Evolutionary conservation across 306 rosid species (phyloP), one percentile per base, ranked within the genome.

Genomic region (Cicer yamashitae): DNA sequence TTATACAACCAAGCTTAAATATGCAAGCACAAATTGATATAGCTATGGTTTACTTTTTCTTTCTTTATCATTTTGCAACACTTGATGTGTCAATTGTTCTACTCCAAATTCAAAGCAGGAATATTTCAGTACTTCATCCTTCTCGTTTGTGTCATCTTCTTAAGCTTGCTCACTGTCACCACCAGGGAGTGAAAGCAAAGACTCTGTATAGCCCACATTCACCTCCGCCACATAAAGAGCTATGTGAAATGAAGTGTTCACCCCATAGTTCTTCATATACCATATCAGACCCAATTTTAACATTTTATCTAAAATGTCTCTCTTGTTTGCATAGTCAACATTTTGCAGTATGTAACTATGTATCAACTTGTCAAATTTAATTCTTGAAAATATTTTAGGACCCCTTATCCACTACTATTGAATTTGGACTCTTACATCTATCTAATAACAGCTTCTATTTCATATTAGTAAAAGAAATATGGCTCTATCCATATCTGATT

Each of bases 181-280:
- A 50, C 9, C 25, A 3, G 81, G 77, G 5, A 83, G 74, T 70
- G 75, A 18, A 46, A 74, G 60, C 20, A 79, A 63, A 70, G 65
- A 68, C 64, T 78, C 66, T 20, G 7, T 47, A 62, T 69, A 83
- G 37, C 75, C 72, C 80, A 84, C 79, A 75, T 86, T 92, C 30
- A 92, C 54, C 77, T 89, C 97, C 15, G 92, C 96, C 76, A 94
- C 78, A 84, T 89, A 94, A 12, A 93, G 86, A 60, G 96, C 88
- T 84, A 77, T 77, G 80, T 89, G 92, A 60, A 79, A 94, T 48
- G 90, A 87, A 59, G 90, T 20, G 40, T 85, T 69, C 65, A 94
- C 79, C 18, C 85, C 91, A 44, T 94, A 94, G 75, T 94, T 97
- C 99, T 94, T 89, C 90, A 81, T 39, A 57, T 18, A 68, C 75